These are phyloP conservation scores for Gnaphalium uliginosum DNA, from an alignment of 129 eudicot species.

Conservation along the genomic window DNA sequence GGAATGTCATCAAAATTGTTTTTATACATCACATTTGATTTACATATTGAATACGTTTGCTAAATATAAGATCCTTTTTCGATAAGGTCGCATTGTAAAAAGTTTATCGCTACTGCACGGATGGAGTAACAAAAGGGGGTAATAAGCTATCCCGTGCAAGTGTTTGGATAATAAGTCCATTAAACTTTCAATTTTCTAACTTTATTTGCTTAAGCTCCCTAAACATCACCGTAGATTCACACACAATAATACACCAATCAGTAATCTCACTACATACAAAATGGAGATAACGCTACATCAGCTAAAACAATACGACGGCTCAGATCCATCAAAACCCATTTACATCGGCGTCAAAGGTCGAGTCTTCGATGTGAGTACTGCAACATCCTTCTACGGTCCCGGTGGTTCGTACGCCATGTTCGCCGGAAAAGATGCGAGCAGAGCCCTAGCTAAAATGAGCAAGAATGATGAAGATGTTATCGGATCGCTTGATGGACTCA, in stretches of 20 bases:
- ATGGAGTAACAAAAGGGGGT: too few species aligned
- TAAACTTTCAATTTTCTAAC: too few species aligned
- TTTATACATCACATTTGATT: too few species aligned
- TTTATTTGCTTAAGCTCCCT: too few species aligned
- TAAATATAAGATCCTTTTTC: too few species aligned
- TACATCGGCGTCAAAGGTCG: conserved; percentile 75
- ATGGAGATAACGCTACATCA: conserved; percentile 69
- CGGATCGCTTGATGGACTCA: conserved; percentile 62
- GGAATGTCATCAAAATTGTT: too few species aligned
- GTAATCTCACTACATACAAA: not conserved
- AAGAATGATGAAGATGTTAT: conserved; percentile 76
- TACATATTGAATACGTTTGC: too few species aligned
- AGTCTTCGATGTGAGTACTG: conserved; percentile 72
- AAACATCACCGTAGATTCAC: too few species aligned
- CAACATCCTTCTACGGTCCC: conserved; percentile 78
- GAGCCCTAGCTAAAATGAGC: conserved; percentile 98
- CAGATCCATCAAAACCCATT: conserved; percentile 77
- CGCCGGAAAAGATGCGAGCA: conserved; percentile 91
- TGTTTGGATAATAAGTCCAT: too few species aligned
- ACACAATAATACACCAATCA: not conserved
- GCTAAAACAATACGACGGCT: conserved; percentile 68
- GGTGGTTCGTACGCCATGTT: conserved; percentile 88
- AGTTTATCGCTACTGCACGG: too few species aligned
- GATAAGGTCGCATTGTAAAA: too few species aligned
- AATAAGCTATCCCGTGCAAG: too few species aligned